phyloP scores from a whole-genome alignment of 495 filamentous ascomycete genomes.

The Chlorociboria aeruginascens region DNA sequence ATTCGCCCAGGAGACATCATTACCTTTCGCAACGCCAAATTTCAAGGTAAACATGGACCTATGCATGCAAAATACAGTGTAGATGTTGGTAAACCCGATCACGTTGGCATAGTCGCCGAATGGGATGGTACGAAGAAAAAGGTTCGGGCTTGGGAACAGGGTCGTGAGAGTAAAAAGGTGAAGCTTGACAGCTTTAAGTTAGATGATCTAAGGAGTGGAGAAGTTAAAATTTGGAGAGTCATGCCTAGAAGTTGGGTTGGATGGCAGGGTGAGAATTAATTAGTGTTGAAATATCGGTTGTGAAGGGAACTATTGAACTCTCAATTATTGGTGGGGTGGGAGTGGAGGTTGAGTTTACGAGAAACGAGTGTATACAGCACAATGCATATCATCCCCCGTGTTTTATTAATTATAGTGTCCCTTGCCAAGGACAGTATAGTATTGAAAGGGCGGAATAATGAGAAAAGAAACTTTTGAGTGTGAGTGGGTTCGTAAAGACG shows the following conservation, averaged over 20 bases:
- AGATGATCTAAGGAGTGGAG: slow-evolving; percentile 81
- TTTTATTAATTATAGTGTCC: no score
- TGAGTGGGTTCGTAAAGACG: no score
- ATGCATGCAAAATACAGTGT: slow-evolving; percentile 88
- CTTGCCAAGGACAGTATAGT: no score
- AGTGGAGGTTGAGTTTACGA: no score
- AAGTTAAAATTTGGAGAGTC: slow-evolving; percentile 96
- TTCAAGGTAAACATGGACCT: slow-evolving; percentile 88
- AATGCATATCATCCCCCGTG: no score
- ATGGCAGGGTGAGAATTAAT: slow-evolving; percentile 45
- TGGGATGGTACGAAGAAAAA: slow-evolving; percentile 99
- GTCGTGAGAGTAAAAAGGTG: slow-evolving; percentile 86
- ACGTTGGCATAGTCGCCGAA: slow-evolving; percentile 92
- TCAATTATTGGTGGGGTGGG: no score
- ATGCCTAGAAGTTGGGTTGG: slow-evolving; percentile 89
- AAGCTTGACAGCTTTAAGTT: slow-evolving; percentile 89
- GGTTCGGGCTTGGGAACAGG: slow-evolving; percentile 90
- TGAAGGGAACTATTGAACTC: no score
- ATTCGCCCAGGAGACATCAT: slow-evolving; percentile 91
- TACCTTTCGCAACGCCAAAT: slow-evolving; percentile 84
- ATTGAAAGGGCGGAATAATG: no score
- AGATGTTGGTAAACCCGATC: slow-evolving; percentile 86
- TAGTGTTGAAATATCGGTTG: not conserved
- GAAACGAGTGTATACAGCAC: no score
- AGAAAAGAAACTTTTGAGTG: no score